Percentiles rank a stretch among this genome's conserved stretches.
Conservation (phyloP, 257 asterid species). For the Sherardia arvensis region DNA sequence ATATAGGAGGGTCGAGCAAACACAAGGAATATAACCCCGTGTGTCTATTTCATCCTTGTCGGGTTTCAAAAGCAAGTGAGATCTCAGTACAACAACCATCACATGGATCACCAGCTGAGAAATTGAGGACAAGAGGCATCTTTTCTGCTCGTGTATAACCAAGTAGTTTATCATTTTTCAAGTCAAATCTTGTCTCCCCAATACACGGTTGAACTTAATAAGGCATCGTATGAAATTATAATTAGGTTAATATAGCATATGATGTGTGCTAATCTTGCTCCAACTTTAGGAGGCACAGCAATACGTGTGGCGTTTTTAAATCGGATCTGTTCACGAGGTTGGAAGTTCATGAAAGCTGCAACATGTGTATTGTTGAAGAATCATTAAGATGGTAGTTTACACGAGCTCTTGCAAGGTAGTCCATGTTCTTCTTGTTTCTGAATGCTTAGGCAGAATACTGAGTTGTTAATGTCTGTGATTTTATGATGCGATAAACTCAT, state of each 20-base stretch:
- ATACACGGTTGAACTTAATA: too few relatives aligned
- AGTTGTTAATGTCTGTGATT: neutral
- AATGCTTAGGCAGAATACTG: neutral
- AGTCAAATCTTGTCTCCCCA: neutral
- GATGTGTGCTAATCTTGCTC: neutral
- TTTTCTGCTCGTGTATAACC: neutral
- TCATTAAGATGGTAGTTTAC: too few relatives aligned
- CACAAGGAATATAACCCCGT: too few relatives aligned
- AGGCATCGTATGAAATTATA: neutral
- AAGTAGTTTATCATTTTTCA: neutral
- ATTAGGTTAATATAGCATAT: neutral
- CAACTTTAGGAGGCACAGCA: neutral
- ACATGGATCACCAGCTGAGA: neutral
- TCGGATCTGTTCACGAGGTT: constrained; percentile 17
- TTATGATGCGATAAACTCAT: too few relatives aligned
- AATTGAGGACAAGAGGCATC: constrained; percentile 3
- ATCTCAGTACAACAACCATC: neutral
- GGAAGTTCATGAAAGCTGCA: too few relatives aligned
- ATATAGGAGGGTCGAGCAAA: neutral
- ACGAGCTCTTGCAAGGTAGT: too few relatives aligned
- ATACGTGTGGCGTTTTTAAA: neutral
- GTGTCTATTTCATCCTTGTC: neutral
- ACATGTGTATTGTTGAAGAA: too few relatives aligned
- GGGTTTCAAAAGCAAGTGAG: neutral
- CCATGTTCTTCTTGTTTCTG: neutral